Evolutionary conservation across 768 basidiomycete genomes (phyloP), one percentile per base, ranked within the genome.

Genomic region (Kwoniella newhampshirensis): DNA sequence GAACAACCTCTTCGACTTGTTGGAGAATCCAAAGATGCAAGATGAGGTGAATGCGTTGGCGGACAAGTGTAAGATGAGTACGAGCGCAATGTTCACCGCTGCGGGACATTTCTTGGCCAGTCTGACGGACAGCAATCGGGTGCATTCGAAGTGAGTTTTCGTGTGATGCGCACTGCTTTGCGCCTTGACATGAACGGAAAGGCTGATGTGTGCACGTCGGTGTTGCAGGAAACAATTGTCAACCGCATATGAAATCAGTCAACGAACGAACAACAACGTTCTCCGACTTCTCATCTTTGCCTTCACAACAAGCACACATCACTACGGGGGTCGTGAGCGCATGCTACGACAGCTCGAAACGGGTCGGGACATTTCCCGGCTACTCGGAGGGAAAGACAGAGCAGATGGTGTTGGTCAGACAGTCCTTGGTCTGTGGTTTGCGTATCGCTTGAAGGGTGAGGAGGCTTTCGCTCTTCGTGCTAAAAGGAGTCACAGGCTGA

Each of bases 211-310:
- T 6, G 32, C 13, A 32, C 32, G 6, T 32, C 32, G n/a, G n/a
- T n/a, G n/a, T n/a, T n/a, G n/a, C 35, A 68, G 64, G 56, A 70
- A 68, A 59, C 37, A 60, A 17, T 51, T 73, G 17, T 63, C 68
- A 13, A 37, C 26, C 1, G 66, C 68, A 3, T 70, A 68, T 37
- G 71, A 70, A 13, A 54, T 68, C 15, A 45, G 53, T n/a, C 35
- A 39, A n/a, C 36, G 52, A 36, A 48, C 68, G 7, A 61, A 63
- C 36, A 66, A 68, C 50, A 62, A 66, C 30, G 28, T 68, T 20
- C 54, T 70, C 12, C 59, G 66, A 39, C 42, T 54, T 2, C 42
- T 73, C 28, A 63, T 70, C 17, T 73, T 73, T 30, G 66, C 71
- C 13, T 68, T 69, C 54, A 68, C 66, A 12, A 64, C 71, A 4